Evolutionary conservation across 2,329 filamentous ascomycete species (phyloP).

Genomic region (Fusarium euwallaceae): DNA sequence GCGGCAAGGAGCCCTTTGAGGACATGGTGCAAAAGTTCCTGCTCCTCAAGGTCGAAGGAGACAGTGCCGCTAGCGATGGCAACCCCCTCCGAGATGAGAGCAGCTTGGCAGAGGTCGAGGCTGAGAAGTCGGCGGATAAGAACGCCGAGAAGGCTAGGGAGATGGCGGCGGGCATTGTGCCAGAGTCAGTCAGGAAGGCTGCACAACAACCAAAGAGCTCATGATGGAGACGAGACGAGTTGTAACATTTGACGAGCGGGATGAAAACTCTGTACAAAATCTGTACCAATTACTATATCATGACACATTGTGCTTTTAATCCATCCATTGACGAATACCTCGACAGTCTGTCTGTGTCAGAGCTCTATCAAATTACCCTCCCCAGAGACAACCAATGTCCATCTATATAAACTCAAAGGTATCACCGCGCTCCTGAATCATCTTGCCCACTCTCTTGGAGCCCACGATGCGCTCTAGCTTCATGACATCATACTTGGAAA

Average conservation of each 20-base stretch:
- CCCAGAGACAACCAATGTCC: conserved; percentile 6
- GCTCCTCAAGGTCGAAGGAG: conserved; percentile 36
- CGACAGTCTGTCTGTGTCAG: neutral
- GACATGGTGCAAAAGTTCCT: conserved; percentile 66
- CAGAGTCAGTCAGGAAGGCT: conserved; percentile 44
- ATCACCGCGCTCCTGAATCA: conserved; percentile 87
- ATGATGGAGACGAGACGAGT: conserved; percentile 27
- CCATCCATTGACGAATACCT: conserved; percentile 13
- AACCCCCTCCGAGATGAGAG: conserved; percentile 24
- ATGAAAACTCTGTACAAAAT: conserved; percentile 47
- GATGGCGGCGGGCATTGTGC: conserved; percentile 49
- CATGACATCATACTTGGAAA: conserved; percentile 90
- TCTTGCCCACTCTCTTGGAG: conserved; percentile 81
- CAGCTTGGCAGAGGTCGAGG: conserved; percentile 27
- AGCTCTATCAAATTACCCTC: conserved; percentile 13
- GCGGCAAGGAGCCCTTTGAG: conserved; percentile 78
- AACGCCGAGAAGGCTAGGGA: conserved; percentile 51
- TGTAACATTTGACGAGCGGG: conserved; percentile 41
- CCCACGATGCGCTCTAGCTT: conserved; percentile 92
- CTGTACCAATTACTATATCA: conserved; percentile 47
- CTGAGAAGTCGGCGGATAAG: conserved; percentile 40
- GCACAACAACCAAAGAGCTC: conserved; percentile 37
- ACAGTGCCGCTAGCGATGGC: neutral
- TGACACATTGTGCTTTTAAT: conserved; percentile 32
- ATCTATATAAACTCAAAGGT: conserved; percentile 92